Base-by-base conservation (phyloP, 164 flowering plant genomes). In the Pachysandra terminalis region DNA sequence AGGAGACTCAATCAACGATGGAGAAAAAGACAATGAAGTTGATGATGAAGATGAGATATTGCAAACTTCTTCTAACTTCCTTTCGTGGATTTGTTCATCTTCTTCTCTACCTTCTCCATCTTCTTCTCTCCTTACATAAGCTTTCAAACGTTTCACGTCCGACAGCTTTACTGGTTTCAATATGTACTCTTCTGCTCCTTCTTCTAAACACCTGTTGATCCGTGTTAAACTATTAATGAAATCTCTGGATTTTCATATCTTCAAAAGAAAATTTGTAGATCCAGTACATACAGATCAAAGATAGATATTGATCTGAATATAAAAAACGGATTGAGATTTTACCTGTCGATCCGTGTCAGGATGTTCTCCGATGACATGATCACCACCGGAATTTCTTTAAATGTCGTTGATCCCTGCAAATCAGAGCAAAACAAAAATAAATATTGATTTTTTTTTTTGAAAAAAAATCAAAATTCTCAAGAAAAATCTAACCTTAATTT, bases 111-210 rank as follows among this genome's bases (percentile, higher is more conserved):
- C 75, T 22, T 77, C 77, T 15, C 17, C 68, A 7, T 73, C 84
- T 0, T 73, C 84, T 0, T 79, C 84, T 73, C 69, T 82, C 65
- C 74, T 73, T 9, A 89, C 24, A 69, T 67, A 74, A 55, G 83
- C 81, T 74, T 75, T 86, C 72, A 93, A 59, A 5, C 98, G 80
- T 60, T 81, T 77, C 25, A 93, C 91, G 55, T 90, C 98, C 0
- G 96, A 78, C 2, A 90, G 77, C 72, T 90, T 89, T 54, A 93
- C 97, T 0, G 98, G 98, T 75, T 90, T 93, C 74, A 89, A 69
- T 28, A 93, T 72, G 53, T 81, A 93, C 4, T 89, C 98, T 70
- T 90, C 92, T 0, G 97, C 98, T 6, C 98, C 98, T 83, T 93
- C 96, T 65, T 93, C 92, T 68, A 93, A 81, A 72, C 98, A 93